phyloP scores from a whole-genome alignment of 2,329 filamentous ascomycete species.

The Nigrospora oryzae region DNA sequence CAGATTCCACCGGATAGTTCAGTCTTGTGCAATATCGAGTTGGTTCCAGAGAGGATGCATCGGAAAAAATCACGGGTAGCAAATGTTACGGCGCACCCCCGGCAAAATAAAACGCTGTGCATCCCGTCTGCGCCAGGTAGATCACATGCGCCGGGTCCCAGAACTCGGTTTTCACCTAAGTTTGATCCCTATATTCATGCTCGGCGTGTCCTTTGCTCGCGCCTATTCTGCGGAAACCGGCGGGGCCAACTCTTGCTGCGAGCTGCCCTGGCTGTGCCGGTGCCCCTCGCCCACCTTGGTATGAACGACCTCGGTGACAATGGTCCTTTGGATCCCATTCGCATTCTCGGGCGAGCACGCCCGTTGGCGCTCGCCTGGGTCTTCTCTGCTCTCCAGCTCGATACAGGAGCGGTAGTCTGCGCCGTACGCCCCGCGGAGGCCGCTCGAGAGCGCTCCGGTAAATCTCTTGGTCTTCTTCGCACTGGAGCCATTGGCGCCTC shows the following conservation, averaged over 20 bases:
- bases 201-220: no score
- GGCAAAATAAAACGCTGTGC: no score
- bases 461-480: conserved; percentile 1
- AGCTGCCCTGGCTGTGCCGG: neutral
- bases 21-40: no score
- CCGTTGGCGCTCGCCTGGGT: neutral
- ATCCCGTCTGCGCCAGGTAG: no score
- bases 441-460: neutral
- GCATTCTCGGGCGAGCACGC: neutral
- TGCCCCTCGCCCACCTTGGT: neutral
- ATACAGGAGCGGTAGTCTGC: neutral
- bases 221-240: neutral
- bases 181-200: no score
- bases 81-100: no score
- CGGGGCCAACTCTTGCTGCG: neutral
- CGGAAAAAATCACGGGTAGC: no score
- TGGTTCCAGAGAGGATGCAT: no score
- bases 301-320: conserved; percentile 3
- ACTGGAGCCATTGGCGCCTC: neutral
- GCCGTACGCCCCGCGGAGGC: neutral
- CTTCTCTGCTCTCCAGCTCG: conserved; percentile 1
- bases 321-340: conserved; percentile 2
- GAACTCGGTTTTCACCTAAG: no score
- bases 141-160: no score
- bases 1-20: no score